Base-by-base conservation (phyloP, 352 stramenopile species). In the Hyaloperonospora brassicae region DNA sequence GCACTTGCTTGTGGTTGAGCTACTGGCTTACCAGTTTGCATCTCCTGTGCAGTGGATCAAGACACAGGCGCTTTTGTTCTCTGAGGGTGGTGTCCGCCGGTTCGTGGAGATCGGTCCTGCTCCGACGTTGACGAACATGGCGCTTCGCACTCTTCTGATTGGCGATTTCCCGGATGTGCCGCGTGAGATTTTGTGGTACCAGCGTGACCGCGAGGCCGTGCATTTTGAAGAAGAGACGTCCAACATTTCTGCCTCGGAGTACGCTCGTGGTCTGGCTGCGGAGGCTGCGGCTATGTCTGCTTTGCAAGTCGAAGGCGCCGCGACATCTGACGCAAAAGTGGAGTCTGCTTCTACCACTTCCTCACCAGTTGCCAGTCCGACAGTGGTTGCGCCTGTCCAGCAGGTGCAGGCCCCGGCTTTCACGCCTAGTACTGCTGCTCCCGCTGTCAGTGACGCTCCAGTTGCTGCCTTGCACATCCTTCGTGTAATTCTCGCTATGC, bases 11-110 rank as follows among this genome's bases (percentile, higher is more conserved):
- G 62, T 95, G 6, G 79, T 93, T 27, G 86, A 95, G 70, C 62
- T 95, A 12, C 53, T 95, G 24, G 84, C 84, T 23, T 93, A 93
- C 67, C 86, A 95, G 64, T 94, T 95, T 52, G 86, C 86, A 22
- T 93, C 78, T 5, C 86, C 86, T 3, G 84, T 95, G 13, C 84
- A 91, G 57, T 95, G 86, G 86, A 95, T 95, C 50, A 86, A 90
- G 66, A 93, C 85, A 4, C 85, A 94, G 62, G 61, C 67, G 36
- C 68, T 84, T 40, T 53, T 95, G 48, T 93, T 95, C 58, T 74
- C 73, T 25, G 41, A 72, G 9, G 62, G 69, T 21, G 73, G 71
- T 27, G 76, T 90, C 38, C 61, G 65, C n/a, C 72, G 83, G 21
- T 84, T 93, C 35, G 62, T 95, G 17, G 85, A 95, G 64, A 89